Evolutionary conservation across 2,329 filamentous ascomycete genomes (phyloP), one percentile per base, ranked within the genome.

Genomic region (Venturia asperata): DNA sequence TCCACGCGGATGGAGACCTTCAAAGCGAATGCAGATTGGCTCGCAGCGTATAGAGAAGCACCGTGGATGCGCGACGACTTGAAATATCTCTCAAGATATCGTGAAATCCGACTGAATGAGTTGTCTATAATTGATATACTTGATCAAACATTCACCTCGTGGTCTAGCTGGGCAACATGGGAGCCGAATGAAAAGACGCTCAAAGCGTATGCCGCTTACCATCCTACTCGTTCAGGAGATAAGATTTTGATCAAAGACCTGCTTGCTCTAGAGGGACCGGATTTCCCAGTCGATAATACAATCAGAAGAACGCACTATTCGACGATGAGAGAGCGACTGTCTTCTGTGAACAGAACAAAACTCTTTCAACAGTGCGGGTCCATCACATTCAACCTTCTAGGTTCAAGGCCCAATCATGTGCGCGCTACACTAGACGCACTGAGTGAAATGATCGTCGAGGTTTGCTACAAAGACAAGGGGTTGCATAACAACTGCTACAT

Each of bases 81-180:
- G 64, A 2, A 67, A 67, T 11, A 65, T 67, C 5, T 30, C 66
- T 13, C 41, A 43, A n/a, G 67, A 5, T 15, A 37, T 9, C 17
- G 19, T 15, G 19, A 34, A 3, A 37, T n/a, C 13, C 52, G 30
- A 19, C 27, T 62, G 27, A 64, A 68, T 19, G 19, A 43, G 10
- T 11, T 49, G 1, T 45, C 55, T 24, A 17, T 61, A 5, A 39
- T 45, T 13, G 65, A 69, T 24, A 62, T 74, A 41, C 63, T 75
- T 15, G 72, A 74, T 55, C 43, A 66, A 6, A 67, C 70, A 11
- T 72, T 72, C 15, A 70, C 71, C 0, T 39, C 63, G 9, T 74
- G 73, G 73, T 68, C 70, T 19, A 66, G 70, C 19, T 75, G 73
- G 73, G 69, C 73, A 34, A 37, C 47, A 4, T 75, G 73, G 73